phyloP scores from a whole-genome alignment of 164 flowering plant species.

The Magnolia sinica region DNA sequence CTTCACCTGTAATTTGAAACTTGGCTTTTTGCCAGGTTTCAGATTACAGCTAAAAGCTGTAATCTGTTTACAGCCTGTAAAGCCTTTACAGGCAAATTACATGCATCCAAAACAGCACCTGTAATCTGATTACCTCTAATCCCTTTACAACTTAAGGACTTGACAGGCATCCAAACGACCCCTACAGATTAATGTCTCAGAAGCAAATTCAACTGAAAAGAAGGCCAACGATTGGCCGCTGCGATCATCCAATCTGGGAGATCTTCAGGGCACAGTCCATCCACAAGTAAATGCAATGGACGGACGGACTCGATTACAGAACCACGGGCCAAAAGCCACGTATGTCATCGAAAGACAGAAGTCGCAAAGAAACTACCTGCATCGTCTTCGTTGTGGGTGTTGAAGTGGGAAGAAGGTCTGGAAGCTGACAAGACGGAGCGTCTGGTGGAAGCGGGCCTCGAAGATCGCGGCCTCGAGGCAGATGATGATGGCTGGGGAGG shows the following conservation, averaged over 20 bases:
- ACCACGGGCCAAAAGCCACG: background rate
- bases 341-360: background rate
- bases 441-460: constrained; percentile 23
- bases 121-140: background rate
- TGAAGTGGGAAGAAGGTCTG: background rate
- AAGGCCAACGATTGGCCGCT: background rate
- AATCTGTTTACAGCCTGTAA: too few species aligned
- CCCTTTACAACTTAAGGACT: background rate
- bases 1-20: too few species aligned
- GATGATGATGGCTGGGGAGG: background rate
- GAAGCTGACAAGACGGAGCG: constrained; percentile 38
- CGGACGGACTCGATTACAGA: background rate
- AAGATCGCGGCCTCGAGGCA: constrained; percentile 7
- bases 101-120: background rate
- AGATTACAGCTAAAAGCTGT: too few species aligned
- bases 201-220: too few species aligned
- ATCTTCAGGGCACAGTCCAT: background rate
- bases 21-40: too few species aligned
- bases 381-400: background rate
- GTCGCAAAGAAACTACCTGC: background rate
- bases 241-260: background rate
- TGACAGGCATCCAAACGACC: background rate
- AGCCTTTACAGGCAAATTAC: background rate
- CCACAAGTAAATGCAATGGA: background rate
- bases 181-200: too few species aligned